Base-by-base conservation (phyloP, 2,329 filamentous ascomycete species). In the Colletotrichum brevisporum region DNA sequence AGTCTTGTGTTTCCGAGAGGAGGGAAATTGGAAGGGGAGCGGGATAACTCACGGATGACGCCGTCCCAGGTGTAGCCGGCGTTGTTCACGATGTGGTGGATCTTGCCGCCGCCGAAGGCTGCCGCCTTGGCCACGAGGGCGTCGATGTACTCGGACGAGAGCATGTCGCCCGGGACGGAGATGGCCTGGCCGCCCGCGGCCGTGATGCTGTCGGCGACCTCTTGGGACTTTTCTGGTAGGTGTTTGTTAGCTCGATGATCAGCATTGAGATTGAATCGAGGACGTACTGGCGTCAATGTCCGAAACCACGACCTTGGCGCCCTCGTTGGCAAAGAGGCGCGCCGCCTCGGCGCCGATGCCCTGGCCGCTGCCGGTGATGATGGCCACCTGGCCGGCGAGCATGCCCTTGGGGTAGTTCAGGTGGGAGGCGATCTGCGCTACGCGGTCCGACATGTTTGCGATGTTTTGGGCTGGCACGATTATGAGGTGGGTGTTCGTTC, bases 11-110 rank as follows among this genome's bases (percentile, higher is more conserved):
- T 31, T 6, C 8, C 2, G 48, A 27, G 10, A n/a, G 15, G 3
- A 2, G 12, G 50, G 26, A 18, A 1, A n/a, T 31, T 1, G 8
- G 27, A 24, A 24, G 16, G 50, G 24, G 13, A 27, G 50, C 4
- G 6, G 10, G 50, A 27, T 15, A 5, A 16, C 50, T 52, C 13
- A 31, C 50, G 62, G 73, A 97, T 94, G 47, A 97, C 94, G 6
- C 92, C 94, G 79, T 97, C 94, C 93, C 94, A 97, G 1, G 94
- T 97, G 82, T 94, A 97, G 50, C 94, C 94, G 0, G 94, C 94
- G 78, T 97, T 97, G 82, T 97, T 97, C 69, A 97, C 92, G 65
- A 97, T 91, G 78, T 96, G 92, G 80, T 97, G 92, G 71, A 97
- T 94, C 85, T 97, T 97, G 76, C 94, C 94, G 72, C 87, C 84